phyloP scores from a whole-genome alignment of 1,139 yeast species.

The Candida tunisiensis region DNA sequence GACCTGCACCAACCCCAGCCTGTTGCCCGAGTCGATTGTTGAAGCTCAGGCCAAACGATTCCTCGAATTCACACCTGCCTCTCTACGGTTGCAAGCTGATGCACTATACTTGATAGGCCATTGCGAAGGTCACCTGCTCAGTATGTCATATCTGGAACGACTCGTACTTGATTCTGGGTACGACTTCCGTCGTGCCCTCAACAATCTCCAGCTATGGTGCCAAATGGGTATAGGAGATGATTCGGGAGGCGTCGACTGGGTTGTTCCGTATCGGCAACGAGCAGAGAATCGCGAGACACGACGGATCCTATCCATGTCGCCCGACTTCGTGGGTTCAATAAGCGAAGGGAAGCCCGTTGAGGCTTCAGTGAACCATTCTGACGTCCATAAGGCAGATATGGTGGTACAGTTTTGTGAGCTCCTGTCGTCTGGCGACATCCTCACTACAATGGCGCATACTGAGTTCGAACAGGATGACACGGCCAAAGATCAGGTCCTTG shows the following conservation, averaged over 20 bases:
- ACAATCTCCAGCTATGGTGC: constrained; percentile 42
- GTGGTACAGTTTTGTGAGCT: no score
- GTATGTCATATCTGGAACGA: constrained; percentile 17
- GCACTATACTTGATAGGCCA: constrained; percentile 21
- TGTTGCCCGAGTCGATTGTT: constrained; percentile 34
- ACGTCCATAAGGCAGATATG: no score
- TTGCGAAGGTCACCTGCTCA: constrained; percentile 23
- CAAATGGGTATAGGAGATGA: constrained; percentile 21
- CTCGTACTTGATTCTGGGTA: constrained; percentile 21
- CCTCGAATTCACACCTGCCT: constrained; percentile 16
- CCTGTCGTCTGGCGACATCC: no score
- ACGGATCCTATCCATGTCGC: constrained; percentile 10
- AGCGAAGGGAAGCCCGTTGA: no score
- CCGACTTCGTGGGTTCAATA: constrained; percentile 6
- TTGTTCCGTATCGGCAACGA: constrained; percentile 10
- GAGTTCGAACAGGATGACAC: no score
- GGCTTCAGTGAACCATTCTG: no score
- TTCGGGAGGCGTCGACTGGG: constrained; percentile 18
- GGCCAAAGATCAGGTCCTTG: no score
- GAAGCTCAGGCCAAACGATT: constrained; percentile 20
- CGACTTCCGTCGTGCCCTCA: constrained; percentile 42
- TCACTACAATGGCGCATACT: no score
- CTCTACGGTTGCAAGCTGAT: constrained; percentile 9
- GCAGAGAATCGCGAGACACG: constrained; percentile 3
- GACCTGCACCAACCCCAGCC: constrained; percentile 44